Evolutionary conservation across 2,329 filamentous ascomycete genomes (phyloP).

Genomic region (Parascedosporium putredinis): DNA sequence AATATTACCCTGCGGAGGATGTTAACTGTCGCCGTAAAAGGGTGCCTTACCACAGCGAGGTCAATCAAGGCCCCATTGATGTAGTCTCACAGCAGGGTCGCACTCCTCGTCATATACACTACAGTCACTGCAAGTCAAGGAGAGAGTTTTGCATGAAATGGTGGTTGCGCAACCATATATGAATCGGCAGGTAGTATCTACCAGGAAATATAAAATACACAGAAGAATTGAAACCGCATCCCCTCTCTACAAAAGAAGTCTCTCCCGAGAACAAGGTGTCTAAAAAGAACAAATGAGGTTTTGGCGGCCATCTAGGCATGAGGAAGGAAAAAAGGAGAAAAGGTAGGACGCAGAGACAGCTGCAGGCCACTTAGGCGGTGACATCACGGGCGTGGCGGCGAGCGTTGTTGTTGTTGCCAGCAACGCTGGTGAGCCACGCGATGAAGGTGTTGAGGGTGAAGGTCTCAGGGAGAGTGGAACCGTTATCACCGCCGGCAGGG

Average conservation of each 20-base stretch:
- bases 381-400: conserved; percentile 5
- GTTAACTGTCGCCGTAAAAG: too few species aligned
- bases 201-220: background rate
- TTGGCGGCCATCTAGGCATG: background rate
- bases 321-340: background rate
- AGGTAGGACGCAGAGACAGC: background rate
- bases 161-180: too few species aligned
- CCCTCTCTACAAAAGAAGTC: background rate
- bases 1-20: too few species aligned
- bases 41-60: too few species aligned
- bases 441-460: conserved; percentile 11
- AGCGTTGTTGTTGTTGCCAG: background rate
- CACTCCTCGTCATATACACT: too few species aligned
- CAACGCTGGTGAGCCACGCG: background rate
- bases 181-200: background rate
- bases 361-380: background rate
- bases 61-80: too few species aligned
- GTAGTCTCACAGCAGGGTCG: too few species aligned
- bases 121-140: too few species aligned
- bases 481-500: background rate
- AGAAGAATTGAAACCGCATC: background rate
- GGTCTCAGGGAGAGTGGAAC: conserved; percentile 6
- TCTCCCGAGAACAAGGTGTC: background rate
- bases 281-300: too few species aligned
- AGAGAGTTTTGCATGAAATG: too few species aligned